A percentile compares a stretch with the other conserved stretches of the same genome.
Conservation (phyloP, 345 rosid genomes). For the Triadica sebifera region DNA sequence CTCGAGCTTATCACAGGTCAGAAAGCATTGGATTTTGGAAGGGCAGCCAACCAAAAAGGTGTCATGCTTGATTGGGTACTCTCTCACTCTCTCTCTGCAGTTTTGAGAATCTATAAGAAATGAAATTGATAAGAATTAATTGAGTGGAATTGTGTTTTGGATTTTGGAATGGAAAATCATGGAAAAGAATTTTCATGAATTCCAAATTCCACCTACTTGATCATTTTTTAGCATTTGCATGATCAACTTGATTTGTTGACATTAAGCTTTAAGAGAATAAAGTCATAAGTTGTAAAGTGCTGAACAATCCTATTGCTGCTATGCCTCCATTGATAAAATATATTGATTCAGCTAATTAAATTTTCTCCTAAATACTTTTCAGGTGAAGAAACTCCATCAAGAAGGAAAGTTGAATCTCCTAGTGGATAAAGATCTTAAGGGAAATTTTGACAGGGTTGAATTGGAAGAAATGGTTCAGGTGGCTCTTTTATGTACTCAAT, state of each 20-base stretch:
- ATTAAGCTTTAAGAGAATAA: not conserved
- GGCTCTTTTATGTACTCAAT: conserved; percentile 76
- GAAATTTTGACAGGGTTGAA: conserved; percentile 62
- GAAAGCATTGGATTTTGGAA: conserved; percentile 84
- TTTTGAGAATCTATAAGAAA: too few relatives aligned
- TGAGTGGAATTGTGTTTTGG: not conserved
- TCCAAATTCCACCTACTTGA: conserved; percentile 6
- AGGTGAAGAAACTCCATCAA: conserved; percentile 90
- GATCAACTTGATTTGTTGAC: conserved; percentile 5
- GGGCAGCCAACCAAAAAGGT: conserved; percentile 82
- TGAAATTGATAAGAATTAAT: too few relatives aligned
- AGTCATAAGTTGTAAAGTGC: not conserved
- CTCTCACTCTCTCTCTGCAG: conserved; percentile 14
- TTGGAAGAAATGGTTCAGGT: conserved; percentile 75
- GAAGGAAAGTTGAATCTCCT: conserved; percentile 68
- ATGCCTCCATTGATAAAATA: not conserved
- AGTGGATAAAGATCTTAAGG: conserved; percentile 76
- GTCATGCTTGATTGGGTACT: conserved; percentile 95
- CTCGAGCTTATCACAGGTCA: conserved; percentile 93
- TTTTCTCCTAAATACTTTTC: conserved; percentile 18
- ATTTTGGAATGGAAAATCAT: not conserved
- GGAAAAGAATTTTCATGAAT: not conserved
- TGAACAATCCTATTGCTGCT: not conserved
- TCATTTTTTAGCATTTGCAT: not conserved
- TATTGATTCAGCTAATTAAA: not conserved